Base-by-base conservation (phyloP, 2,329 filamentous ascomycete species). In the Lasiodiplodia gonubiensis region DNA sequence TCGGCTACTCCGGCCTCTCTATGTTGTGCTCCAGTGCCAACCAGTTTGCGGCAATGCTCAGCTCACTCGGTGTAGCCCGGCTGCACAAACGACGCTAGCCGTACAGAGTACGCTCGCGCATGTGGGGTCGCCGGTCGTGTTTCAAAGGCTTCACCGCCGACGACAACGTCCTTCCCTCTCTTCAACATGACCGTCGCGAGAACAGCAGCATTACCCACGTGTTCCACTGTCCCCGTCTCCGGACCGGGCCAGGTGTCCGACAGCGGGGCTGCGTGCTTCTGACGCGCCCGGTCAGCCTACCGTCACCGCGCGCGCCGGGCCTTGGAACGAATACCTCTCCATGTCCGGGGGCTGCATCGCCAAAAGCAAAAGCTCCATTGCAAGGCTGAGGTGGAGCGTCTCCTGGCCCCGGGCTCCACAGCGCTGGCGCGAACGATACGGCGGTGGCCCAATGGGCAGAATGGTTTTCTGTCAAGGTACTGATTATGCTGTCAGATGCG, bases 111-210 rank as follows among this genome's bases (percentile, higher is more conserved):
- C 12, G 59, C 18, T 49, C 54, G 18, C 52, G 21, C 55, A 12
- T n/a, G 42, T 51, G 27, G 39, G 42, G 39, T 61, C 23, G 39
- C 30, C 39, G 55, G 55, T 11, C 55, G 55, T 46, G 57, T 48
- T 61, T 61, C 57, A 61, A 25, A 21, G 12, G 42, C 42, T 51
- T 63, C 46, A 63, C 59, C 59, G 46, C 59, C 59, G 46, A 5
- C 59, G 30, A 16, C 59, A 18, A 61, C 57, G 27, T 60, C 57
- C 18, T 54, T 30, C 55, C 55, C 42, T 35, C 23, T 37, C 39
- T 21, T 30, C 57, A 18, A 51, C 57, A 61, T 42, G 27, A 14
- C 39, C 52, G 39, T 18, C 23, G 59, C 23, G 21, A 48, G 18
- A 63, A 51, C 25, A 51, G 59, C 46, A 63, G n/a, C 27, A 11